phyloP scores from a whole-genome alignment of 2,329 filamentous ascomycete species.

The Hortaea sp. region DNA sequence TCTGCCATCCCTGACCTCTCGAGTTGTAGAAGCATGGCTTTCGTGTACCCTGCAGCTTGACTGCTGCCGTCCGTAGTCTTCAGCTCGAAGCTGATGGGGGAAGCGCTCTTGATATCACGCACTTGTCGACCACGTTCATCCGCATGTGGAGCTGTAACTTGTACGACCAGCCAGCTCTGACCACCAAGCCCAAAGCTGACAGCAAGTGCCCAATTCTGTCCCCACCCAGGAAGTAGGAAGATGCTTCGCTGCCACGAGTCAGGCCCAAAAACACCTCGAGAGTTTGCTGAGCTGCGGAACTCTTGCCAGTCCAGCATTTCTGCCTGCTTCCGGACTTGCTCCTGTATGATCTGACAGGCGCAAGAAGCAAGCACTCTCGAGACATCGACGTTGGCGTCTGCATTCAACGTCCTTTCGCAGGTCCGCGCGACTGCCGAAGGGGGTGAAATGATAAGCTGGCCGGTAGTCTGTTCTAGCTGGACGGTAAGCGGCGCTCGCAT shows the following conservation, averaged over 20 bases:
- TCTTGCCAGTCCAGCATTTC: conserved; percentile 55
- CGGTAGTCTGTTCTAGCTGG: conserved; percentile 66
- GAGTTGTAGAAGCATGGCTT: conserved; percentile 21
- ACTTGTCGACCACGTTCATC: conserved; percentile 1
- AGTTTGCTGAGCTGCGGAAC: conserved; percentile 35
- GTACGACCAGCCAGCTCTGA: conserved; percentile 69
- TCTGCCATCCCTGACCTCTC: conserved; percentile 30
- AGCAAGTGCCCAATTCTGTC: conserved; percentile 59
- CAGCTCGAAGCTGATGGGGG: neutral
- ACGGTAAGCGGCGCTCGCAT: conserved; percentile 48
- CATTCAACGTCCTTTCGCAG: conserved; percentile 57
- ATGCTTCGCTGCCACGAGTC: conserved; percentile 57
- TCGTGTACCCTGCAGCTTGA: conserved; percentile 4
- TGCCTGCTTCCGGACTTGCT: conserved; percentile 51
- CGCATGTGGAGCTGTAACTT: conserved; percentile 37
- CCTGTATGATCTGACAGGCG: conserved; percentile 50
- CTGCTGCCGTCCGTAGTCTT: neutral
- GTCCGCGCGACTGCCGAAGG: conserved; percentile 29
- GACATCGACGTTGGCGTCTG: conserved; percentile 49
- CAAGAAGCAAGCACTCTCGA: conserved; percentile 50
- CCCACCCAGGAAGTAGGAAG: conserved; percentile 60
- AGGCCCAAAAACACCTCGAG: conserved; percentile 40
- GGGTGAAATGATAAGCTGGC: conserved; percentile 62
- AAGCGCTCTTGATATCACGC: conserved; percentile 12
- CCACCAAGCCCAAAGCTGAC: conserved; percentile 61